Percentiles rank a stretch among this genome's conserved stretches.
Evolutionary conservation across 495 filamentous ascomycete genomes (phyloP).

Genomic region (Lasiosphaeris hirsuta): DNA sequence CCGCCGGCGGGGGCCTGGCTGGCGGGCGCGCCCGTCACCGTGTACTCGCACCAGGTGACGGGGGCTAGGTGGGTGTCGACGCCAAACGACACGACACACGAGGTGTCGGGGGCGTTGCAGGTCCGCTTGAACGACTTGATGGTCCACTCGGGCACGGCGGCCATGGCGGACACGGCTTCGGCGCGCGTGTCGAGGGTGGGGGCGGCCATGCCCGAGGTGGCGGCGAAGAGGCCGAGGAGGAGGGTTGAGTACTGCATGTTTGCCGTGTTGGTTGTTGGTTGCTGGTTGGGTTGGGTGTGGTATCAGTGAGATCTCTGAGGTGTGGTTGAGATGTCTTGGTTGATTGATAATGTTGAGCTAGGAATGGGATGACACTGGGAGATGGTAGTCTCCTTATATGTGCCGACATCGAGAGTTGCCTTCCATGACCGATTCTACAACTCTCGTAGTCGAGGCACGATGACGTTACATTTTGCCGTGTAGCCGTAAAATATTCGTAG

Average conservation of each 20-base stretch:
- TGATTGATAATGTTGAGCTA: no score
- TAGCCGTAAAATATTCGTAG: no score
- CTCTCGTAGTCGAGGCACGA: no score
- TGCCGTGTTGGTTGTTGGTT: no score
- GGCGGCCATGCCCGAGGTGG: conserved; percentile 35
- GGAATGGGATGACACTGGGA: no score
- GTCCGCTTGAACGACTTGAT: conserved; percentile 45
- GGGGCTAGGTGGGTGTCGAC: conserved; percentile 43
- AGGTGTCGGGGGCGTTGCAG: conserved; percentile 45
- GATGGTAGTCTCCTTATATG: no score
- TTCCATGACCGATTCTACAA: no score
- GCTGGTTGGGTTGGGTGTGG: no score
- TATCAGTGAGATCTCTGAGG: no score
- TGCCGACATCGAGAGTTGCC: no score
- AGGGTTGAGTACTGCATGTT: conserved; percentile 48
- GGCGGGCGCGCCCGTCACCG: conserved; percentile 41
- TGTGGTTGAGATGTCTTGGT: no score
- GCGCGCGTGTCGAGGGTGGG: conserved; percentile 30
- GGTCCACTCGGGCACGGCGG: conserved; percentile 45
- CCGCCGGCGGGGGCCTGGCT: conserved; percentile 39
- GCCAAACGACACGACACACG: conserved; percentile 48
- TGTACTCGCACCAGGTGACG: conserved; percentile 37
- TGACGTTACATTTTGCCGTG: no score
- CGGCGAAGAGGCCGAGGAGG: conserved; percentile 37
- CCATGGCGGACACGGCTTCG: conserved; percentile 38